Evolutionary conservation across 108 stramenopile genomes (phyloP).

Genomic region (Stephanodiscus minutulus): DNA sequence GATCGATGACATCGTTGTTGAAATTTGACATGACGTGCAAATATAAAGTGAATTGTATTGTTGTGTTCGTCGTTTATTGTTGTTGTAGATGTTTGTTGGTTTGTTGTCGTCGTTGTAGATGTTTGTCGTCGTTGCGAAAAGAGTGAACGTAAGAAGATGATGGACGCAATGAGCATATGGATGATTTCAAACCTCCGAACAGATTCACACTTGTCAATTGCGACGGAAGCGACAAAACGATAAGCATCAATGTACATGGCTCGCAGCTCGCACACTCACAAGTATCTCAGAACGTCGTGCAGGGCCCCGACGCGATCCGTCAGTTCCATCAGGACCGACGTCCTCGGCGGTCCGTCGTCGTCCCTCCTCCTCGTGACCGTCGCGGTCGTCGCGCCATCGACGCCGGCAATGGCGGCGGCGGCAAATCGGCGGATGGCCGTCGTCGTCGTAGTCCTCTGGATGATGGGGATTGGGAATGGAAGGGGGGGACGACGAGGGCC

Average conservation of each 20-base stretch:
- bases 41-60: background rate
- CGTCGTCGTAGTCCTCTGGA: too few relatives aligned
- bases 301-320: conserved; percentile 86
- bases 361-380: background rate
- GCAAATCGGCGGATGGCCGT: background rate
- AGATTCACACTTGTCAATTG: too few relatives aligned
- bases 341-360: conserved; percentile 44
- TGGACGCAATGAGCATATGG: background rate
- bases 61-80: background rate
- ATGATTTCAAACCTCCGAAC: too few relatives aligned
- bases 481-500: background rate
- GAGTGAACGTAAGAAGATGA: background rate
- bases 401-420: background rate
- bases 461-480: background rate
- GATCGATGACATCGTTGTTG: background rate
- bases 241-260: background rate
- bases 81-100: background rate
- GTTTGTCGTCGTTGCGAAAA: conserved; percentile 2
- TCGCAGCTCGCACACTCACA: conserved; percentile 58
- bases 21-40: conserved; percentile 5
- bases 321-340: conserved; percentile 88
- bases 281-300: conserved; percentile 84
- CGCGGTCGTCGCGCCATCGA: background rate
- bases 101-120: background rate
- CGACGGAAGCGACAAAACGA: too few relatives aligned